Base-by-base conservation (phyloP, 306 rosid genomes). In the Lathyrus oleraceus region DNA sequence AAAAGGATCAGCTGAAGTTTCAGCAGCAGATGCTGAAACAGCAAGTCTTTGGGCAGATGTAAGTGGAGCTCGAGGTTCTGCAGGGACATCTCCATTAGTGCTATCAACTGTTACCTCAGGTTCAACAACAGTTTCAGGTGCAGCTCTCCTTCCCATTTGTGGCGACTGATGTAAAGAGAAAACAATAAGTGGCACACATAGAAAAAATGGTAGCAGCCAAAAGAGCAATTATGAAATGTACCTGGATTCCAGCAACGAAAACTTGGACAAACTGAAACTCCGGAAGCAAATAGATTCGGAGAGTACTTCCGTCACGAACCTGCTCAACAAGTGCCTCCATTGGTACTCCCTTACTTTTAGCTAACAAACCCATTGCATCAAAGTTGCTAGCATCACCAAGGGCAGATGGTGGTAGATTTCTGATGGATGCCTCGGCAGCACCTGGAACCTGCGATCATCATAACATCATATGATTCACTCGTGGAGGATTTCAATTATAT, bases 221-320 rank as follows among this genome's bases (percentile, higher is more conserved):
- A 59, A 61, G 61, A 30, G 65, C 71, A 39, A 95, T 21, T n/a
- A 65, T 35, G 12, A 48, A 13, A 54, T 65, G 47, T 65, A 87
- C 99, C 99, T 95, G 97, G 70, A 87, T 89, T 77, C 99, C 99
- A 10, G 97, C 99, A 69, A 91, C 76, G 20, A 91, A 91, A 65
- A 95, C 99, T 82, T 95, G 99, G 65, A 95, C 96, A 77, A 95
- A 95, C 85, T 95, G 99, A 86, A 95, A 95, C 48, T 89, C 96
- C 0, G 97, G 97, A 74, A 95, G 97, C 85, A 95, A 78, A 79
- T 95, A 95, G 62, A 89, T 85, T 54, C 97, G 86, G 43, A 95
- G 61, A 32, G 97, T 88, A 75, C 99, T 95, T 58, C 99, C 99
- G 74, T 95, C 99, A 16, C 99, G 97, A 82, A 95, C 91, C 81